These are phyloP conservation scores for Scorias spongiosa DNA, from an alignment of 2,329 filamentous ascomycete species.

Conservation along the genomic window DNA sequence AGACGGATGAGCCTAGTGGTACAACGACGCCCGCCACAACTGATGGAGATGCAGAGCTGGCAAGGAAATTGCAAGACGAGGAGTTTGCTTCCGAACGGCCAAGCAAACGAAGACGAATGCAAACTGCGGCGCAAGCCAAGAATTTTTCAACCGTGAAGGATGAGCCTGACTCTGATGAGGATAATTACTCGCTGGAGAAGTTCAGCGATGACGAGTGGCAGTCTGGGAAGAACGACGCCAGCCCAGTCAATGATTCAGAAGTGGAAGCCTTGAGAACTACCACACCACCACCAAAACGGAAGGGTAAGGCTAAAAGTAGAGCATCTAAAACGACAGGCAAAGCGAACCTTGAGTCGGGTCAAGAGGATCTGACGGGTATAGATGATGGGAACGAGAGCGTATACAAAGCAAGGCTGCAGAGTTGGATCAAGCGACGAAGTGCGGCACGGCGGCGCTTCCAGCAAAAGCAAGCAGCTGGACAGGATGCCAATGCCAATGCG, in stretches of 20 bases:
- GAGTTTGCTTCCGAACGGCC: constrained; percentile 23
- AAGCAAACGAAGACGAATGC: constrained; percentile 27
- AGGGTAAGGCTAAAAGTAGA: constrained; percentile 18
- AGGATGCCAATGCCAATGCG: background rate
- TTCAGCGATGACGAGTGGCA: constrained; percentile 21
- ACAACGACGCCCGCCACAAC: background rate
- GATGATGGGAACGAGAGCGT: constrained; percentile 81
- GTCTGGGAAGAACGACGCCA: constrained; percentile 19
- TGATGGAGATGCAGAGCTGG: constrained; percentile 17
- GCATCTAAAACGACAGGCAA: constrained; percentile 10
- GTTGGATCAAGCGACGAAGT: constrained; percentile 55
- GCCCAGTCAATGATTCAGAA: constrained; percentile 6
- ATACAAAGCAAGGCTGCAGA: constrained; percentile 59
- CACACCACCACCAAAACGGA: constrained; percentile 24
- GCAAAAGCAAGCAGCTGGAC: constrained; percentile 4
- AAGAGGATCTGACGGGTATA: constrained; percentile 46
- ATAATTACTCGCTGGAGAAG: constrained; percentile 15
- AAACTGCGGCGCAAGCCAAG: constrained; percentile 11
- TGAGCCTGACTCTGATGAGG: constrained; percentile 13
- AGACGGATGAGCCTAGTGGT: constrained; percentile 3
- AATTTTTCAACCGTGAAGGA: constrained; percentile 9
- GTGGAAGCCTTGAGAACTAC: constrained; percentile 21
- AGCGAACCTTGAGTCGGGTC: constrained; percentile 14
- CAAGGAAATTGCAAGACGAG: constrained; percentile 18
- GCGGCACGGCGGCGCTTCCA: constrained; percentile 36